Evolutionary conservation across 176 grass and related monocot species (phyloP), one percentile per base, ranked within the genome.

Genomic region (Avena insularis): DNA sequence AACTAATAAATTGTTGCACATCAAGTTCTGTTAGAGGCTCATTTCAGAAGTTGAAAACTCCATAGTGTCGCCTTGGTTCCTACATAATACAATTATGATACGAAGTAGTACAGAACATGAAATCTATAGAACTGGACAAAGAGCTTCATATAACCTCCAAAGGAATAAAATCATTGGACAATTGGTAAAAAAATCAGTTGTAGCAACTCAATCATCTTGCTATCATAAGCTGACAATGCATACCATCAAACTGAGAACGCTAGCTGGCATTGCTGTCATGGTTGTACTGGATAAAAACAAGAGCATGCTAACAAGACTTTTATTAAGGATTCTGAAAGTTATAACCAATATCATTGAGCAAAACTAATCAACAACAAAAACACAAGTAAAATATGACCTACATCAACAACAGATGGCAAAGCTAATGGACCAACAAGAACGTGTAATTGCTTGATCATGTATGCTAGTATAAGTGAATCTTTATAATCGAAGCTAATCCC

Each of bases 231-330:
- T 50, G 9, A 12, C 0, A 55, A 55, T 15, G 53, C 80, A 87
- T 90, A 46, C 12, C 80, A 14, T 90, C 74, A 79, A 90, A 90
- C 57, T 79, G 84, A 54, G 84, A 87, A 54, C 89, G 74, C 81
- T 80, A 80, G 19, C 48, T 79, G 35, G 58, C 75, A 87, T 79
- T 91, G 31, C 85, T 11, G 89, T 64, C 85, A 91, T 87, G 79
- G 8, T 85, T 87, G 79, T 13, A 74, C 4, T 49, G 1, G 35
- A 79, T 6, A 9, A 15, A n/a, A 16, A 73, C 45, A 79, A 0
- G 9, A 58, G 36, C 23, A 87, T 12, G 36, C 79, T 49, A 90
- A 19, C 47, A 56, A 13, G 0, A 16, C 55, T 3, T 10, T 5
- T 25, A 29, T 12, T 19, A 64, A 64, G 6, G 61, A 64, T 31